phyloP scores from a whole-genome alignment of 805 yeast genomes.

The fission yeast (Schizosaccharomyces pombe) region DNA sequence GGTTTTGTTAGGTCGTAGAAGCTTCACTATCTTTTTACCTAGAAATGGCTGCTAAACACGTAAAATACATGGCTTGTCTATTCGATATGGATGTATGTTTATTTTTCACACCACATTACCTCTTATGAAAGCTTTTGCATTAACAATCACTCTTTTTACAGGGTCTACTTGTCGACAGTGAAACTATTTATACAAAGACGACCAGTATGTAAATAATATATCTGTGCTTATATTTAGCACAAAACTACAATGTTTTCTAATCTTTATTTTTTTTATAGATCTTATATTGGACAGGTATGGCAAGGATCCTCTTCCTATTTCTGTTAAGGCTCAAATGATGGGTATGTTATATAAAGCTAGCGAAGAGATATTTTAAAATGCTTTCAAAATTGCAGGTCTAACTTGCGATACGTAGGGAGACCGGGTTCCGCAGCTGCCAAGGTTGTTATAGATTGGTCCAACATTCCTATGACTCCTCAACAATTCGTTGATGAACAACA shows the following conservation, averaged over 20 bases:
- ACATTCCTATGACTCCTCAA: conserved; percentile 42
- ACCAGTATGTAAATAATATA: conserved; percentile 17
- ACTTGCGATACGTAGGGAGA: conserved; percentile 15
- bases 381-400: not conserved
- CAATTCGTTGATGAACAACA: conserved; percentile 20
- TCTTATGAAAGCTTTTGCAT: not conserved
- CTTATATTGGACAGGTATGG: not conserved
- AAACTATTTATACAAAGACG: conserved; percentile 68
- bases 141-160: not conserved
- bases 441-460: conserved; percentile 40
- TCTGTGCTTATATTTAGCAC: not conserved
- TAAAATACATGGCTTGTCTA: not conserved
- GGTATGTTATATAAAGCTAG: conserved; percentile 72
- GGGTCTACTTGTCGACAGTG: conserved; percentile 68
- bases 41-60: not conserved
- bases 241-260: no score
- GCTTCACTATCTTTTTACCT: not conserved
- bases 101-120: not conserved
- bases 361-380: conserved; percentile 10
- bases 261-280: not conserved
- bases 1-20: no score
- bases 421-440: conserved; percentile 41
- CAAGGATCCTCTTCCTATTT: not conserved
- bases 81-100: conserved; percentile 57
- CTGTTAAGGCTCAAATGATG: conserved; percentile 3